A percentile compares a stretch with the other conserved stretches of the same genome.
phyloP scores from a whole-genome alignment of 73 alveolate genomes.

The Loxodes magnus region DNA sequence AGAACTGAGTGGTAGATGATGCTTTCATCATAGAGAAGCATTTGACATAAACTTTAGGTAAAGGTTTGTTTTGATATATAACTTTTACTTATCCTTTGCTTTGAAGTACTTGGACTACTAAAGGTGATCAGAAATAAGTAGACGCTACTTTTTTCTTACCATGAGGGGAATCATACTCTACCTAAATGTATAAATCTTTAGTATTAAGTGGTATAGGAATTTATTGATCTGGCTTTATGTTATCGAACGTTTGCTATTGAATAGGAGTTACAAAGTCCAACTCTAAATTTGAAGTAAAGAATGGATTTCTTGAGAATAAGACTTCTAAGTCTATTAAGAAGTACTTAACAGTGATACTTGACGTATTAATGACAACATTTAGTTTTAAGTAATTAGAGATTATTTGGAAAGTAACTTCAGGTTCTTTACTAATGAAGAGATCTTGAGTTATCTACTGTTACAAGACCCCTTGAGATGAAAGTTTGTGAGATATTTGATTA shows the following conservation, averaged over 20 bases:
- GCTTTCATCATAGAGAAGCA: slow-evolving; percentile 50
- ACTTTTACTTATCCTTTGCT: slow-evolving; percentile 77
- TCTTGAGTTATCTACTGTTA: too few species aligned
- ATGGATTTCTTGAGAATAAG: slow-evolving; percentile 79
- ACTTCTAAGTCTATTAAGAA: slow-evolving; percentile 82
- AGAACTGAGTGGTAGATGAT: slow-evolving; percentile 46
- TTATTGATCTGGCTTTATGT: slow-evolving; percentile 7
- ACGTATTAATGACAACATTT: too few species aligned
- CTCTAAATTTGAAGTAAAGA: slow-evolving; percentile 55
- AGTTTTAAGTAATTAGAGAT: too few species aligned
- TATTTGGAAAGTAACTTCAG: too few species aligned
- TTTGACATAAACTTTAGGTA: slow-evolving; percentile 76
- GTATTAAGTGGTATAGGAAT: slow-evolving; percentile 61
- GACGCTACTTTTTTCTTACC: slow-evolving; percentile 33
- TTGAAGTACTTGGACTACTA: slow-evolving; percentile 49
- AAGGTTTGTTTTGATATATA: slow-evolving; percentile 39
- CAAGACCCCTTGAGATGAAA: too few species aligned
- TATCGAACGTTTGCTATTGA: slow-evolving; percentile 21
- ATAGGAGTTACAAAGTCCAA: slow-evolving; percentile 52
- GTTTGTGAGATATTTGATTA: too few species aligned
- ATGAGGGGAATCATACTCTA: slow-evolving; percentile 33
- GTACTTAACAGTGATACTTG: too few species aligned
- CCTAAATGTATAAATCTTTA: slow-evolving; percentile 64
- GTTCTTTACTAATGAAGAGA: too few species aligned
- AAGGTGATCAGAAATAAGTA: slow-evolving; percentile 63